These are phyloP conservation scores for Metarhizium brunneum DNA, from an alignment of 2,329 filamentous ascomycete species.

Conservation along the genomic window DNA sequence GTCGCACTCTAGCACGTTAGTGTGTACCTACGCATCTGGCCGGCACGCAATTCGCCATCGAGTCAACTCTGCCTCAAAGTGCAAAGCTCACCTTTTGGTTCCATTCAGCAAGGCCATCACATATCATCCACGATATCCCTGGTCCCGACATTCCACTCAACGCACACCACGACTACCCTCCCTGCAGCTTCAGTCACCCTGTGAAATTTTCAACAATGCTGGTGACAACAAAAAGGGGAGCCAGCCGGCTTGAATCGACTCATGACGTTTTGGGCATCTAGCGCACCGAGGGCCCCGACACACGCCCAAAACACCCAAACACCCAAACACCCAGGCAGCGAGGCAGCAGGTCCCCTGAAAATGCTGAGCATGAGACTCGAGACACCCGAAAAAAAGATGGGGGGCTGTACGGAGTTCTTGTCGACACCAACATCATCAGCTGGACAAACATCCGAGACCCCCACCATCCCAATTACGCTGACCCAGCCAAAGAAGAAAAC, in stretches of 20 bases:
- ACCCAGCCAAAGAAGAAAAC: neutral
- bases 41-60: no score
- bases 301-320: neutral
- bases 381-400: neutral
- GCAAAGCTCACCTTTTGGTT: neutral
- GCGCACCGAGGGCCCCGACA: neutral
- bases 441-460: neutral
- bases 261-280: neutral
- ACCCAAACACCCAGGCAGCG: neutral
- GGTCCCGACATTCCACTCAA: neutral
- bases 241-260: neutral
- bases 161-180: neutral
- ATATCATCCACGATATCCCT: neutral
- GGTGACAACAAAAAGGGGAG: neutral
- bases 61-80: no score
- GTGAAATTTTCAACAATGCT: neutral
- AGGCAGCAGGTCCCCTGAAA: neutral
- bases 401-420: neutral
- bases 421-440: neutral
- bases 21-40: no score
- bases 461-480: neutral
- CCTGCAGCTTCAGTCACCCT: neutral
- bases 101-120: neutral
- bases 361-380: neutral
- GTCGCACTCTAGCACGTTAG: no score